Percentiles rank a stretch among this genome's conserved stretches.
phyloP scores from a whole-genome alignment of 2,329 filamentous ascomycete species.

The Hymenoscyphus albidus region DNA sequence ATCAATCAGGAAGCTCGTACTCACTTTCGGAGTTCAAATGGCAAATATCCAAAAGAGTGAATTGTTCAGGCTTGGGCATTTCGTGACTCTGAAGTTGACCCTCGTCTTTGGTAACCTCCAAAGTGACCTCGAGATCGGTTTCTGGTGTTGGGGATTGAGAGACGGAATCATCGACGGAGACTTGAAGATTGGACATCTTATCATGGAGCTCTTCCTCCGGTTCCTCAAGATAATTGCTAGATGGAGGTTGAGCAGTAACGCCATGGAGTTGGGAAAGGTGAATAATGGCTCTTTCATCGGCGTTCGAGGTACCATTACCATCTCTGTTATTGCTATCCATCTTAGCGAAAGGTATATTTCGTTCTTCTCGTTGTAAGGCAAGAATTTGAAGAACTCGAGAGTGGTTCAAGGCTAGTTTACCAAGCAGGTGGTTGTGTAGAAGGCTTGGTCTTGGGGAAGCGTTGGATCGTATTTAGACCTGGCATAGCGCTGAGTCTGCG shows the following conservation, averaged over 20 bases:
- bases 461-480: too few relatives aligned
- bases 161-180: too few relatives aligned
- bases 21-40: not conserved
- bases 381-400: too few relatives aligned
- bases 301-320: not conserved
- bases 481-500: too few relatives aligned
- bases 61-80: not conserved
- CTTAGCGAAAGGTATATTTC: too few relatives aligned
- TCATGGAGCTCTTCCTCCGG: not conserved
- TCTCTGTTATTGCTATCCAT: too few relatives aligned
- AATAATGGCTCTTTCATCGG: not conserved
- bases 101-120: not conserved
- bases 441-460: too few relatives aligned
- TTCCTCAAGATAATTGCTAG: not conserved
- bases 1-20: not conserved
- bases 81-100: not conserved
- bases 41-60: not conserved
- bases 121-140: not conserved
- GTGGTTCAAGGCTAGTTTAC: too few relatives aligned
- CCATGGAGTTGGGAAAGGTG: not conserved
- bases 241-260: not conserved
- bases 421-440: too few relatives aligned
- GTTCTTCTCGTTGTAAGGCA: too few relatives aligned
- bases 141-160: too few relatives aligned
- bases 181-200: too few relatives aligned